These are phyloP conservation scores for Ogataea angusta DNA, from an alignment of 805 yeast species.

Conservation along the genomic window DNA sequence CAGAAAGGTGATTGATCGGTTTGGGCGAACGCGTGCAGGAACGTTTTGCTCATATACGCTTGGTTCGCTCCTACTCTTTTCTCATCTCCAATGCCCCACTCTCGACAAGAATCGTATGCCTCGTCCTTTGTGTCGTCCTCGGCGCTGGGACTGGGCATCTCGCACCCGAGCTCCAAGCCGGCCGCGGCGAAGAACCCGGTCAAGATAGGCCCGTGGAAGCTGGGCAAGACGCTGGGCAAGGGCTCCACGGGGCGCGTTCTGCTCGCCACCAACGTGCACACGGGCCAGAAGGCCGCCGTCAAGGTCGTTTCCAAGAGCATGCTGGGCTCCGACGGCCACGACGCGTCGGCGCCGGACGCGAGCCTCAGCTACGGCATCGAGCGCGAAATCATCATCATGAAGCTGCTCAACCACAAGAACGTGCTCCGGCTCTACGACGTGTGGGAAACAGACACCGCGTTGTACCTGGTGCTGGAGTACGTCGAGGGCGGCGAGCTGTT, in stretches of 20 bases:
- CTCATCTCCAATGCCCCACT: conserved; percentile 33
- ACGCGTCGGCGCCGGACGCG: conserved; percentile 33
- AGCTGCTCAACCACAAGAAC: conserved; percentile 71
- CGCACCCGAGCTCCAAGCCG: conserved; percentile 17
- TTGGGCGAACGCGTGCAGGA: conserved; percentile 10
- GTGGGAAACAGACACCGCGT: conserved; percentile 81
- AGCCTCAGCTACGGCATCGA: conserved; percentile 81
- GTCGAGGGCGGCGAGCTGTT: conserved; percentile 97
- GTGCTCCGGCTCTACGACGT: conserved; percentile 78
- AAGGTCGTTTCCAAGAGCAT: conserved; percentile 90
- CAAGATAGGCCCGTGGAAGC: conserved; percentile 88
- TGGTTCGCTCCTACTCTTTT: conserved; percentile 3
- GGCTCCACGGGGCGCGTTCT: conserved; percentile 97
- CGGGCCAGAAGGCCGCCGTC: conserved; percentile 92
- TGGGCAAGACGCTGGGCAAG: conserved; percentile 90
- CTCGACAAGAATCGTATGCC: conserved; percentile 60
- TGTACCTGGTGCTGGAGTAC: conserved; percentile 87
- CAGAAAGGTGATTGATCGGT: conserved; percentile 8
- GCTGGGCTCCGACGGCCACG: conserved; percentile 36
- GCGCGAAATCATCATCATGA: conserved; percentile 83
- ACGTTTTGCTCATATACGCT: neutral
- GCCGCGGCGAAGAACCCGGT: conserved; percentile 37
- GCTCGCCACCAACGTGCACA: conserved; percentile 78
- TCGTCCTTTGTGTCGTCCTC: conserved; percentile 50
- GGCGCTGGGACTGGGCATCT: conserved; percentile 34